Percentiles rank a stretch among this genome's conserved stretches.
Evolutionary conservation across 176 grass and related monocot species (phyloP).

Genomic region (Phoenix dactylifera): DNA sequence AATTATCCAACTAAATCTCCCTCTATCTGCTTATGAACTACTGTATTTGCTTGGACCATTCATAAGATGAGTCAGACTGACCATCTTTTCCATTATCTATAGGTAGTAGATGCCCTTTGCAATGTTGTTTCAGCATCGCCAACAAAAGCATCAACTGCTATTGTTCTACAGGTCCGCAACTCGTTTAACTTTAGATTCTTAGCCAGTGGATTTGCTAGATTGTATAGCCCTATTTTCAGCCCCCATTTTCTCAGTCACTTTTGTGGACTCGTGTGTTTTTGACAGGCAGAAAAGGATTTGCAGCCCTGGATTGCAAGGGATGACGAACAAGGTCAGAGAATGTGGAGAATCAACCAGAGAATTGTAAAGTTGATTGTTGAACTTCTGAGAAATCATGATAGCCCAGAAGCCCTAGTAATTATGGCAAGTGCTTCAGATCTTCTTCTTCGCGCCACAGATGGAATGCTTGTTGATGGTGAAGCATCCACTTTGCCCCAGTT

Average conservation of each 20-base stretch:
- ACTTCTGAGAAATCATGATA: constrained; percentile 96
- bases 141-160: constrained; percentile 80
- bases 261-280: constrained; percentile 38
- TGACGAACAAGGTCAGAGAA: constrained; percentile 85
- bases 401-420: constrained; percentile 78
- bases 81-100: neutral
- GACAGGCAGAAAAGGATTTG: constrained; percentile 83
- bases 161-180: constrained; percentile 82
- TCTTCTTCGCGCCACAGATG: constrained; percentile 92
- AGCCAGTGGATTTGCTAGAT: neutral
- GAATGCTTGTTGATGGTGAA: constrained; percentile 97
- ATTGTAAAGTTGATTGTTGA: constrained; percentile 97
- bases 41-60: too few relatives aligned
- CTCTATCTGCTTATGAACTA: too few relatives aligned
- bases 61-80: neutral
- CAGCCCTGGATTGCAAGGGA: constrained; percentile 98
- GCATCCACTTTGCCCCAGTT: constrained; percentile 94
- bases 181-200: constrained; percentile 21
- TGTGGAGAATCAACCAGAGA: constrained; percentile 96
- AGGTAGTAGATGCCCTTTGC: constrained; percentile 99
- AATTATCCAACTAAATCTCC: too few relatives aligned
- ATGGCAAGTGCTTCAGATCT: constrained; percentile 80
- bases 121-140: constrained; percentile 98
- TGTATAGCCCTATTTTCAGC: neutral
- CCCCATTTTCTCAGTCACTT: constrained; percentile 32